Evolutionary conservation across 2,329 filamentous ascomycete species (phyloP), one percentile per base, ranked within the genome.

Genomic region (Metarhizium brunneum): DNA sequence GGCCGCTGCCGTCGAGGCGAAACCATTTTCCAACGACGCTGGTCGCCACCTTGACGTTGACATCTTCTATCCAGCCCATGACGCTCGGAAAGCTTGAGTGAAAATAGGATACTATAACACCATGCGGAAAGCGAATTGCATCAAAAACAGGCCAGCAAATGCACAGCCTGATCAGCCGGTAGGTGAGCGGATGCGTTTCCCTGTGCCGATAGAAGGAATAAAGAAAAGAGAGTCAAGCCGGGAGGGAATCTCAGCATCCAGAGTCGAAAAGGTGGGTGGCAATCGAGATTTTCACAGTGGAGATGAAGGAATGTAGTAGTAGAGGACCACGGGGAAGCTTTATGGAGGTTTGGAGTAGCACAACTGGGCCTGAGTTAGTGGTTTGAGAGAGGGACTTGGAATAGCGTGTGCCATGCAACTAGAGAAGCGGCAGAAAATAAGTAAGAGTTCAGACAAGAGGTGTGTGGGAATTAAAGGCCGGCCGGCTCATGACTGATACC

Each of bases 1-100:
- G 88, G 64, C 89, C 89, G 43, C 82, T 90, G 61, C 88, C 88
- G 59, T 95, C 89, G 45, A 95, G 82, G 61, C 84, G 82, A 73
- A 95, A 95, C 75, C 85, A 88, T 61, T 78, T 76, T 59, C 88
- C 88, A 57, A 90, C 78, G 38, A 77, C 69, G 66, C 84, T 85
- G 59, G 72, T 74, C 58, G 87, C 88, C 61, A 91, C 79, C 58
- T 73, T 77, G 59, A 65, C 64, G 67, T 86, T 84, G 67, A 74
- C 64, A 4, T 65, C 74, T 14, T 82, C 69, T 54, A 76, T 65
- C 76, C 76, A 80, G 63, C 68, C 71, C 77, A 80, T 81, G 47
- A 16, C 48, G 49, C 32, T 25, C n/a, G 42, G 7, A 5, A 45
- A 18, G 14, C 5, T 16, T 20, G 42, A 8, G 18, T 18, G 18